Percentiles rank a stretch among this genome's conserved stretches.
phyloP scores from a whole-genome alignment of 2,329 filamentous ascomycete genomes.

The Cladosporium sp. region DNA sequence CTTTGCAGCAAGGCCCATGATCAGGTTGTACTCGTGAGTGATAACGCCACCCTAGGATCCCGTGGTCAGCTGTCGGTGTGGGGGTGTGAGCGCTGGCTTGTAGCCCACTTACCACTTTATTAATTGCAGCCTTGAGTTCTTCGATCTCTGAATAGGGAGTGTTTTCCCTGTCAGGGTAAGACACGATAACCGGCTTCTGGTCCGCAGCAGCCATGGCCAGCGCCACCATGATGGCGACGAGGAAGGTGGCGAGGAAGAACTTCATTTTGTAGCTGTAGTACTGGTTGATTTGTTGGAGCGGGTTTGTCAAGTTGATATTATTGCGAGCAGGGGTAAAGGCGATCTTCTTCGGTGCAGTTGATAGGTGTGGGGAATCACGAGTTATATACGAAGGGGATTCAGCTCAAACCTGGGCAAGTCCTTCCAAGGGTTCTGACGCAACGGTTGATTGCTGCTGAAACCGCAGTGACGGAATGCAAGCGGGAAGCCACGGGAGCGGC shows the following conservation, averaged over 20 bases:
- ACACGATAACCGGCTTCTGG: constrained; percentile 72
- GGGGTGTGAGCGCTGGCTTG: no score
- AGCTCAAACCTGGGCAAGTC: background rate
- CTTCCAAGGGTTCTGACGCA: background rate
- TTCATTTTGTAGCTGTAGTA: constrained; percentile 25
- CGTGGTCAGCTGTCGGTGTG: background rate
- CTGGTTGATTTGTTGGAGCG: background rate
- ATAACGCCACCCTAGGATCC: constrained; percentile 64
- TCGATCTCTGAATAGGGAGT: constrained; percentile 65
- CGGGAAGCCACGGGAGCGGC: background rate
- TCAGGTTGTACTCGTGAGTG: constrained; percentile 56
- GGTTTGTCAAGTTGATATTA: background rate
- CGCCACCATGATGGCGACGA: constrained; percentile 47
- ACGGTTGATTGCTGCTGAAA: background rate
- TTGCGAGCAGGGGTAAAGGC: background rate
- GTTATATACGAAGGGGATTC: background rate
- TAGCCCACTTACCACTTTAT: constrained; percentile 51
- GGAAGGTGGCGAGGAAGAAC: constrained; percentile 20
- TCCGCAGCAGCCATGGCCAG: constrained; percentile 56
- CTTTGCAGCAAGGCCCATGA: constrained; percentile 41
- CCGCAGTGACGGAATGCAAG: background rate
- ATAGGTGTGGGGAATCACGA: background rate
- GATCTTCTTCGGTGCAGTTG: background rate
- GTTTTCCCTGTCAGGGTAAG: constrained; percentile 56
- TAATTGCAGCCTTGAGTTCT: constrained; percentile 67